Conservation (phyloP, 345 rosid genomes). For the Durio zibethinus region DNA sequence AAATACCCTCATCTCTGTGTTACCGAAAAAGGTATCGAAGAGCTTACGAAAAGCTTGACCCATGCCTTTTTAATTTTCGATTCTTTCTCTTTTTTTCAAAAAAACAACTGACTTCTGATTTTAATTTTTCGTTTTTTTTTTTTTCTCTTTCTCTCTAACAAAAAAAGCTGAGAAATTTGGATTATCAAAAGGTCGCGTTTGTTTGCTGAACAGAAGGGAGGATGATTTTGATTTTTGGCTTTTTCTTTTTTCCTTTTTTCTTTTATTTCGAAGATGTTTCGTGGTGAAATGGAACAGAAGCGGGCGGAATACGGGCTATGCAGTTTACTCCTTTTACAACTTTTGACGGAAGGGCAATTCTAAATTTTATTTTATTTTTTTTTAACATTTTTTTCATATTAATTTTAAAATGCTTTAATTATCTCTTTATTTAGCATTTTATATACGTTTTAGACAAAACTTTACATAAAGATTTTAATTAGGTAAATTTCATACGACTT, state of each 20-base stretch:
- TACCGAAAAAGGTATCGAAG: constrained; percentile 86
- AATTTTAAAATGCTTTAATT: too few species aligned
- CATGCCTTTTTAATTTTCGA: constrained; percentile 30
- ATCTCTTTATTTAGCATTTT: too few species aligned
- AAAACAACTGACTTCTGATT: background rate
- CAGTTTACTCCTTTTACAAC: too few species aligned
- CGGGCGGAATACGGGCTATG: background rate
- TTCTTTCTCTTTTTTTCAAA: background rate
- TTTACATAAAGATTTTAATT: too few species aligned
- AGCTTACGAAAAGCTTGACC: constrained; percentile 90
- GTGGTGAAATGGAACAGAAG: background rate
- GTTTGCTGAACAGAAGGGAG: background rate
- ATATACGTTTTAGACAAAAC: too few species aligned
- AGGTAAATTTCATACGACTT: too few species aligned
- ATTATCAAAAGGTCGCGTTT: background rate
- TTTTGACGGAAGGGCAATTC: too few species aligned
- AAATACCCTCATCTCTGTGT: constrained; percentile 81
- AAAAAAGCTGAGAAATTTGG: background rate
- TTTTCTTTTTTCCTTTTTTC: background rate
- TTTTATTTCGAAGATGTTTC: background rate
- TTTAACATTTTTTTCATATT: too few species aligned
- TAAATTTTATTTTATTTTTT: too few species aligned
- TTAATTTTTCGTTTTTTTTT: background rate
- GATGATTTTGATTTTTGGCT: background rate
- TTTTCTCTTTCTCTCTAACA: background rate